Evolutionary conservation across 1,284 basidiomycete species (phyloP), one percentile per base, ranked within the genome.

Genomic region (Malassezia caprae): DNA sequence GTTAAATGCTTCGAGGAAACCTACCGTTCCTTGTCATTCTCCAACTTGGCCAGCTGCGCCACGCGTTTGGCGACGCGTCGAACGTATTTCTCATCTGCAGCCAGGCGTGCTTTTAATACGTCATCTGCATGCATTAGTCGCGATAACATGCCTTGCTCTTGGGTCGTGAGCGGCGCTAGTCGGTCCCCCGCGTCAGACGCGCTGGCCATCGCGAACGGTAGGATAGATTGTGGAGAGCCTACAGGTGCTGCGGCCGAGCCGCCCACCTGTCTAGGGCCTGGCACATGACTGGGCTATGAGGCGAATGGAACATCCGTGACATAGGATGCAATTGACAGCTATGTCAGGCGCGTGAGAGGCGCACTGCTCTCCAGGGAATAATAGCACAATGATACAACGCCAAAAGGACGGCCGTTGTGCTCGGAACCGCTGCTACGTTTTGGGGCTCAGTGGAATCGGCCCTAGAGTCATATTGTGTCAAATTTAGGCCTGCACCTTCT

Each of bases 401-500:
- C 12, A 24, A 24, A 56, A 21, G 28, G 35, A 31, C 24, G 30
- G 27, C n/a, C 40, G 45, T 45, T 31, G 51, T 37, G 37, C 35
- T 47, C 43, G 30, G 30, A 35, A 42, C 51, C 45, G 51, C 46
- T 48, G 46, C 51, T 53, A 53, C 43, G 37, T 53, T 53, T 53
- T 53, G 37, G 39, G 32, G 34, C 27, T 35, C 35, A 37, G 30
- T 28, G 32, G 44, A 37, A 37, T 24, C 19, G 19, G 21, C 46
- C 21, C 19, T 32, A 23, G 21, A 31, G 30, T 48, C 46, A 37
- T 48, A 24, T 27, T 43, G 41, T 45, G 27, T 17, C 17, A 49
- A 37, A 30, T 56, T 68, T 69, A 71, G 49, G 67, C 67, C 51
- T 66, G 61, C 46, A 64, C 63, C 68, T 66, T 62, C 65, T 68